These are phyloP conservation scores for Sporobolomyces roseus DNA, from an alignment of 768 basidiomycete species.

Conservation along the genomic window DNA sequence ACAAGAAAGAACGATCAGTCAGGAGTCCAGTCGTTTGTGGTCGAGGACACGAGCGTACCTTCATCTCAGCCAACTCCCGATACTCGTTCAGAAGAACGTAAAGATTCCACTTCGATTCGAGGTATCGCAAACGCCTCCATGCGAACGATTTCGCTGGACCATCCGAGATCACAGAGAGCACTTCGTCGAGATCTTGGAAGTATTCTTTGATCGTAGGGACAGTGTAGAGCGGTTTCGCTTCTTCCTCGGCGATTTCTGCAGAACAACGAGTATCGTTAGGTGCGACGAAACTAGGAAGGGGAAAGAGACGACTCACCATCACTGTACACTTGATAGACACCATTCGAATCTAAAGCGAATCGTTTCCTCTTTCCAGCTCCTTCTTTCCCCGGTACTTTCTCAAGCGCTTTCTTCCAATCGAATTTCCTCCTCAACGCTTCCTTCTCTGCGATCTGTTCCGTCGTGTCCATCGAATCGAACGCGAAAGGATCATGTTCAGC, in stretches of 20 bases:
- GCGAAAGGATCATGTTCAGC: slow-evolving; percentile 48
- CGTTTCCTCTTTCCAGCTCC: slow-evolving; percentile 60
- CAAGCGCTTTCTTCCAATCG: slow-evolving; percentile 58
- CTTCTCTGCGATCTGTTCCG: slow-evolving; percentile 52
- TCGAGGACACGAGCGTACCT: slow-evolving; percentile 56
- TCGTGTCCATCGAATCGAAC: slow-evolving; percentile 16
- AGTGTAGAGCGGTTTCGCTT: slow-evolving; percentile 62
- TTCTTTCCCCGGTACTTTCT: slow-evolving; percentile 66
- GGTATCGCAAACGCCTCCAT: slow-evolving; percentile 81
- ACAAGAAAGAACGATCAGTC: no score
- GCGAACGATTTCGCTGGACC: slow-evolving; percentile 96
- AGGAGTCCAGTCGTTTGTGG: not conserved
- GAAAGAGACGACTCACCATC: slow-evolving; percentile 29
- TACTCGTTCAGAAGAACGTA: slow-evolving; percentile 86
- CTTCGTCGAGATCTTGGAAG: slow-evolving; percentile 89
- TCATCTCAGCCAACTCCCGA: slow-evolving; percentile 93
- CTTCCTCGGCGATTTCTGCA: slow-evolving; percentile 36
- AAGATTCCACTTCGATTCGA: slow-evolving; percentile 90
- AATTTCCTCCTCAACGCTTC: slow-evolving; percentile 53
- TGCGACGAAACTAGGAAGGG: not conserved
- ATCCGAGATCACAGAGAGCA: slow-evolving; percentile 84
- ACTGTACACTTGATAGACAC: slow-evolving; percentile 80
- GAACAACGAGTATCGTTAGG: not conserved
- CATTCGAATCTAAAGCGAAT: slow-evolving; percentile 71
- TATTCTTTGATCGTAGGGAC: slow-evolving; percentile 88